Conservation (phyloP, 805 yeast species). For the Yarrowia sp. region DNA sequence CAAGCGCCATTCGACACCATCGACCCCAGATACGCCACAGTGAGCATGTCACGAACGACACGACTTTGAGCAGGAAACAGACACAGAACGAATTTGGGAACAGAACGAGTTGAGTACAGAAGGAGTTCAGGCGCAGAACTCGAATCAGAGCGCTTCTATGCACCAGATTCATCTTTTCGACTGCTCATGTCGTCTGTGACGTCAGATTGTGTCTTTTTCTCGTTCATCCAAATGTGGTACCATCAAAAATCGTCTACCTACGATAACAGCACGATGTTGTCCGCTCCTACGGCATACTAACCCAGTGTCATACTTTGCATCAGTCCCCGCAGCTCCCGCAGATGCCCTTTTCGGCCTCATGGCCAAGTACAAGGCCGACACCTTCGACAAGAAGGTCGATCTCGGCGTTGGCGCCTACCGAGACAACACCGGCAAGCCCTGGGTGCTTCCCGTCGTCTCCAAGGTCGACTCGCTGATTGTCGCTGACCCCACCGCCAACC, state of each 20-base stretch:
- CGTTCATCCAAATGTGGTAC: no score
- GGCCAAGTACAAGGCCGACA: conserved; percentile 68
- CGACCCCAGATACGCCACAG: background rate
- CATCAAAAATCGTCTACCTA: no score
- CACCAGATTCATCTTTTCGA: no score
- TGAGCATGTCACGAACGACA: background rate
- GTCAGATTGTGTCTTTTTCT: no score
- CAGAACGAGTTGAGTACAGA: no score
- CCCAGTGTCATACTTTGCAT: conserved; percentile 32
- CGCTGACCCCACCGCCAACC: conserved; percentile 67
- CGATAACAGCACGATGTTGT: no score
- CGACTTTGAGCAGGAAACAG: background rate
- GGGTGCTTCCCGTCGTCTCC: conserved; percentile 75
- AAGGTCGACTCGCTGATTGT: conserved; percentile 64
- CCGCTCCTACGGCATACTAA: no score
- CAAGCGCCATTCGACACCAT: background rate
- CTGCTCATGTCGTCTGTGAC: no score
- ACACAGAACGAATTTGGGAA: background rate
- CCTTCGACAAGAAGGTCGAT: conserved; percentile 47
- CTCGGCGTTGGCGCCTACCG: conserved; percentile 91
- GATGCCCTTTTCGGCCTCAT: conserved; percentile 79
- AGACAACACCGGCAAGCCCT: conserved; percentile 82
- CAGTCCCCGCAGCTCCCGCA: conserved; percentile 65
- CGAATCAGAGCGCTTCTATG: no score
- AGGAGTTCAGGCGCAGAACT: no score